phyloP scores from a whole-genome alignment of 768 basidiomycete species.

The Floccularia luteovirens region DNA sequence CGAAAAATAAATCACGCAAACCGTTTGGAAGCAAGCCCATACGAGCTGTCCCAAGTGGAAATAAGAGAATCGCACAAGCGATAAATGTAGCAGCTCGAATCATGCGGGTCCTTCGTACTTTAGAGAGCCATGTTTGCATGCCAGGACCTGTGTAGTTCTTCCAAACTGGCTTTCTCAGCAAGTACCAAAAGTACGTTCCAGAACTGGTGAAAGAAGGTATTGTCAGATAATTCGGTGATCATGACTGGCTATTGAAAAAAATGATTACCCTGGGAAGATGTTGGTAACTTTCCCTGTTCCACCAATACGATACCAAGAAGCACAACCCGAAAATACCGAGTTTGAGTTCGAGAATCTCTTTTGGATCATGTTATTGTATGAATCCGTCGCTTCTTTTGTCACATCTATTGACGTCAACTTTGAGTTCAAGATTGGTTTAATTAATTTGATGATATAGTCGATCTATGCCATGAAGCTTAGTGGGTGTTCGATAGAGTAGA shows the following conservation, averaged over 20 bases:
- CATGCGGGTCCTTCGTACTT: background rate
- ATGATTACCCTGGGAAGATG: conserved; percentile 28
- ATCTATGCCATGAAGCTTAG: conserved; percentile 17
- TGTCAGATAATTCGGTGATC: conserved; percentile 2
- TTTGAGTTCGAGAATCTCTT: conserved; percentile 18
- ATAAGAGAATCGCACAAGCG: no score
- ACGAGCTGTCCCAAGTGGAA: no score
- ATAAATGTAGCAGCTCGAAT: no score
- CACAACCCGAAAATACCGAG: conserved; percentile 25
- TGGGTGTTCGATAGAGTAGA: background rate
- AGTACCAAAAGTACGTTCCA: conserved; percentile 21
- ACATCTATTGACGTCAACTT: conserved; percentile 27
- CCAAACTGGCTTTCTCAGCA: conserved; percentile 25
- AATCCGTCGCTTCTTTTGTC: conserved; percentile 21
- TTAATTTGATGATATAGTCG: conserved; percentile 31
- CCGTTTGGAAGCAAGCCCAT: no score
- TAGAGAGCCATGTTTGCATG: background rate
- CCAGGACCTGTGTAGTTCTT: conserved; percentile 17
- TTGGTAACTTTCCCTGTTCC: conserved; percentile 26
- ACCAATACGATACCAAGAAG: conserved; percentile 32
- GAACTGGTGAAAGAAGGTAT: no score
- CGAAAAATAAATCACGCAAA: no score
- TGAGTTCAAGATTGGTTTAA: conserved; percentile 29
- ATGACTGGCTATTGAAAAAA: background rate
- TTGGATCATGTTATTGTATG: conserved; percentile 32